Conservation (phyloP, 1,139 yeast species). For the Taiozyma sp. region DNA sequence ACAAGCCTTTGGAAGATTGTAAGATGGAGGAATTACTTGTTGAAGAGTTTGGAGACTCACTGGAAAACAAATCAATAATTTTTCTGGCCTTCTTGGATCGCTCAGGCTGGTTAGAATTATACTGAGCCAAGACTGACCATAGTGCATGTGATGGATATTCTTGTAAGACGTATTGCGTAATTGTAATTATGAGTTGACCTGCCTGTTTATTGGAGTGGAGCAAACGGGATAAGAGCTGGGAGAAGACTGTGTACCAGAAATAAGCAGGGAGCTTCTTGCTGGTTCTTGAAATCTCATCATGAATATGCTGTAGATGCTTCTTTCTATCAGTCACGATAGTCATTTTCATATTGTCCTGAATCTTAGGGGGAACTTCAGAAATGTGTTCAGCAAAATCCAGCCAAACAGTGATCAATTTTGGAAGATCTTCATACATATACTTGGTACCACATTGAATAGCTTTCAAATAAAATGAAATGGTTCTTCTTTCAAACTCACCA, state of each 20-base stretch:
- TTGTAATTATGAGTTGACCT: slow-evolving; percentile 47
- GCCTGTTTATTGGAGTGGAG: slow-evolving; percentile 60
- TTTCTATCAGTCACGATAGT: slow-evolving; percentile 30
- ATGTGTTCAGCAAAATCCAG: slow-evolving; percentile 64
- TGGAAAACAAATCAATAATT: slow-evolving; percentile 31
- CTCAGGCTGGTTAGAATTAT: slow-evolving; percentile 57
- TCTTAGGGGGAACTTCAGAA: slow-evolving; percentile 10
- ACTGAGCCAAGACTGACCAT: slow-evolving; percentile 80
- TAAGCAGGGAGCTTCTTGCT: slow-evolving; percentile 48
- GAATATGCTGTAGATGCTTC: slow-evolving; percentile 41
- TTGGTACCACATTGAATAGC: slow-evolving; percentile 68
- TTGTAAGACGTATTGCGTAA: slow-evolving; percentile 52
- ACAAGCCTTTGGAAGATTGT: slow-evolving; percentile 26
- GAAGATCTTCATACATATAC: slow-evolving; percentile 79
- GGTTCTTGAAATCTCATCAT: slow-evolving; percentile 48
- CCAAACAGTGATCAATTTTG: slow-evolving; percentile 90
- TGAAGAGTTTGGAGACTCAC: slow-evolving; percentile 11
- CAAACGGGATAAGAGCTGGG: slow-evolving; percentile 81
- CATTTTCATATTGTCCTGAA: slow-evolving; percentile 12
- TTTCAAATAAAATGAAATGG: slow-evolving; percentile 59
- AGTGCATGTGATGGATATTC: slow-evolving; percentile 79
- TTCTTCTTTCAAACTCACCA: slow-evolving; percentile 66
- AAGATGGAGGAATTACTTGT: slow-evolving; percentile 13
- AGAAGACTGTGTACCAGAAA: slow-evolving; percentile 81
- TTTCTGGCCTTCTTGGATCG: slow-evolving; percentile 52